Conservation (phyloP, 1,284 basidiomycete species). For the Apiotrichum domesticum region DNA sequence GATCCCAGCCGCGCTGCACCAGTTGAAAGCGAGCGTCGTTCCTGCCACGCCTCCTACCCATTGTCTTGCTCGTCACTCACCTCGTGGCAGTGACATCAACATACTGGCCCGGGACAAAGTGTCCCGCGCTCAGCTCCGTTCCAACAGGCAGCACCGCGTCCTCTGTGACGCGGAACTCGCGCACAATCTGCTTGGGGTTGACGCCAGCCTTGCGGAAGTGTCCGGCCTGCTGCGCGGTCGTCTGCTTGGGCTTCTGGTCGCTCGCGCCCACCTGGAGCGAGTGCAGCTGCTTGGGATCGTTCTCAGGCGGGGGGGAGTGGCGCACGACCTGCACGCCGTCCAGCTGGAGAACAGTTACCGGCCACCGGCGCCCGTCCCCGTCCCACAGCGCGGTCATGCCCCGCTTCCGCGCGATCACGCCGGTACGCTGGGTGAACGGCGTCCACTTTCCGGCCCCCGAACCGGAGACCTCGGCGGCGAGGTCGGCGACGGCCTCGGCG, state of each 20-base stretch:
- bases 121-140: slow-evolving; percentile 79
- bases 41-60: not conserved
- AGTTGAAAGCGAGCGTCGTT: not conserved
- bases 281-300: slow-evolving; percentile 57
- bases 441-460: slow-evolving; percentile 56
- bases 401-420: slow-evolving; percentile 89
- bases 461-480: slow-evolving; percentile 3
- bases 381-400: slow-evolving; percentile 96
- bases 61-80: slow-evolving; percentile 52
- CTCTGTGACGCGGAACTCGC: slow-evolving; percentile 80
- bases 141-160: slow-evolving; percentile 88
- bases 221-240: slow-evolving; percentile 69
- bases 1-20: too few relatives aligned
- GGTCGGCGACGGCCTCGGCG: slow-evolving; percentile 9
- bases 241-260: slow-evolving; percentile 61
- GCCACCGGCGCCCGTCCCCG: slow-evolving; percentile 74
- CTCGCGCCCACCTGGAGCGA: slow-evolving; percentile 79
- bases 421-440: slow-evolving; percentile 79
- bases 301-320: slow-evolving; percentile 30
- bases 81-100: slow-evolving; percentile 91
- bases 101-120: slow-evolving; percentile 96
- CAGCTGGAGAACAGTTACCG: slow-evolving; percentile 78
- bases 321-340: slow-evolving; percentile 50
- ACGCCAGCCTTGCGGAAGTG: slow-evolving; percentile 81
- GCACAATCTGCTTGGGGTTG: slow-evolving; percentile 76